phyloP scores from a whole-genome alignment of 805 yeast species.

The Starmerella geochares region DNA sequence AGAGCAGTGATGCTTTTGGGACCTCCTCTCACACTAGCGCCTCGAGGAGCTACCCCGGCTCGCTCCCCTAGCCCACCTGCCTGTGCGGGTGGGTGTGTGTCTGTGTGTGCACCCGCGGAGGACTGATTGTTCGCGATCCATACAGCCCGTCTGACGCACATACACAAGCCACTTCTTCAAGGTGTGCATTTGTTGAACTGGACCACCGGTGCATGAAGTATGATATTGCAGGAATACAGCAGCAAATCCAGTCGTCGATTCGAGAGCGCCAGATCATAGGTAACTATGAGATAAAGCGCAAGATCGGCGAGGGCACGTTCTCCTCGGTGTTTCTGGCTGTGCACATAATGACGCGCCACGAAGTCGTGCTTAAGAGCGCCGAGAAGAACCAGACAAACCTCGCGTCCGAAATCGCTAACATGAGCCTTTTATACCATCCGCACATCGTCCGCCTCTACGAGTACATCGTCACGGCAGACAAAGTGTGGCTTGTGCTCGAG shows the following conservation, averaged over 20 bases:
- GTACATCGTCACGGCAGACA: constrained; percentile 65
- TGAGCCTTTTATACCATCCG: constrained; percentile 71
- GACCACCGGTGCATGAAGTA: constrained; percentile 10
- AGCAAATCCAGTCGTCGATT: constrained; percentile 14
- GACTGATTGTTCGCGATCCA: background rate
- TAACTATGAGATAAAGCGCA: constrained; percentile 59
- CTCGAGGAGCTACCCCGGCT: background rate
- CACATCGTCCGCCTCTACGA: constrained; percentile 79
- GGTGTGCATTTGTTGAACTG: background rate
- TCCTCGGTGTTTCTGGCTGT: constrained; percentile 82
- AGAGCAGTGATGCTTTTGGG: too few relatives aligned
- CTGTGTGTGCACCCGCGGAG: background rate
- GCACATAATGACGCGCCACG: constrained; percentile 63
- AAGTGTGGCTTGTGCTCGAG: constrained; percentile 80
- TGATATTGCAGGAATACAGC: constrained; percentile 18
- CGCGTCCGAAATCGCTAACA: constrained; percentile 82
- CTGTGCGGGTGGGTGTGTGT: too few relatives aligned
- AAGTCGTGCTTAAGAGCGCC: constrained; percentile 66
- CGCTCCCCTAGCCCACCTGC: background rate
- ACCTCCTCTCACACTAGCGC: too few relatives aligned
- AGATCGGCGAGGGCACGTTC: constrained; percentile 80
- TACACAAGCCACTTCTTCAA: background rate
- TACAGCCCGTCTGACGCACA: background rate
- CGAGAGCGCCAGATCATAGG: constrained; percentile 43
- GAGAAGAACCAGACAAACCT: constrained; percentile 76